Percentiles rank a stretch among this genome's conserved stretches.
Evolutionary conservation across 1,284 basidiomycete genomes (phyloP).

Genomic region (Sanghuangporus sanghuang): DNA sequence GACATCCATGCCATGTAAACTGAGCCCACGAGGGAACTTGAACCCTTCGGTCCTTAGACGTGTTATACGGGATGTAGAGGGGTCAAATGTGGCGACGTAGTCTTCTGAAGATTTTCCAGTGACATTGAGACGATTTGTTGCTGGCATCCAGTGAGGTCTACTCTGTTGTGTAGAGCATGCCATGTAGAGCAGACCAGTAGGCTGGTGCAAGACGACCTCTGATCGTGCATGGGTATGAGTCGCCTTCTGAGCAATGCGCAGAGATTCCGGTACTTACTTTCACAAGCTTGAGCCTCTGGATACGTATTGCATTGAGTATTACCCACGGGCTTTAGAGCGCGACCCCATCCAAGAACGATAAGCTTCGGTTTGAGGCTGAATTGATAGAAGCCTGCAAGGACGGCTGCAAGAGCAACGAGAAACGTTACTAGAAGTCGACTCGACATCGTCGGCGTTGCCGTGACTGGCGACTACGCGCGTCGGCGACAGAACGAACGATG

Average conservation of each 20-base stretch:
- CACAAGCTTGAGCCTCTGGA: slow-evolving; percentile 56
- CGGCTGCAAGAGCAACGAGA: slow-evolving; percentile 10
- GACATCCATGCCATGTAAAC: slow-evolving; percentile 70
- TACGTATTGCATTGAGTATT: slow-evolving; percentile 44
- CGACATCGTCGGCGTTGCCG: background rate
- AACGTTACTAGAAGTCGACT: slow-evolving; percentile 4
- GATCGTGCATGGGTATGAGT: background rate
- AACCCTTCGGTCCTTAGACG: slow-evolving; percentile 41
- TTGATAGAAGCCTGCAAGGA: slow-evolving; percentile 32
- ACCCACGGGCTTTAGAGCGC: slow-evolving; percentile 37
- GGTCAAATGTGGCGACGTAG: slow-evolving; percentile 61
- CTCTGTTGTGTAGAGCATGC: slow-evolving; percentile 57
- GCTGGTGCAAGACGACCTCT: slow-evolving; percentile 54
- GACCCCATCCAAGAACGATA: slow-evolving; percentile 36
- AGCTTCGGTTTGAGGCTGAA: slow-evolving; percentile 39
- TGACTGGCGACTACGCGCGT: no score
- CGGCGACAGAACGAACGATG: no score
- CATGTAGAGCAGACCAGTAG: slow-evolving; percentile 58
- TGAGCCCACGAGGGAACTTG: slow-evolving; percentile 39
- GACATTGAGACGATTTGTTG: slow-evolving; percentile 38
- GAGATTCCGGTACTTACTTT: slow-evolving; percentile 39
- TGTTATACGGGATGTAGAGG: slow-evolving; percentile 38
- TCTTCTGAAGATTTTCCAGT: slow-evolving; percentile 41
- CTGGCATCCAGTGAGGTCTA: slow-evolving; percentile 54
- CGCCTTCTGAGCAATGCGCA: background rate